Evolutionary conservation across 306 rosid genomes (phyloP), one percentile per base, ranked within the genome.

Genomic region (Prunus armeniaca): DNA sequence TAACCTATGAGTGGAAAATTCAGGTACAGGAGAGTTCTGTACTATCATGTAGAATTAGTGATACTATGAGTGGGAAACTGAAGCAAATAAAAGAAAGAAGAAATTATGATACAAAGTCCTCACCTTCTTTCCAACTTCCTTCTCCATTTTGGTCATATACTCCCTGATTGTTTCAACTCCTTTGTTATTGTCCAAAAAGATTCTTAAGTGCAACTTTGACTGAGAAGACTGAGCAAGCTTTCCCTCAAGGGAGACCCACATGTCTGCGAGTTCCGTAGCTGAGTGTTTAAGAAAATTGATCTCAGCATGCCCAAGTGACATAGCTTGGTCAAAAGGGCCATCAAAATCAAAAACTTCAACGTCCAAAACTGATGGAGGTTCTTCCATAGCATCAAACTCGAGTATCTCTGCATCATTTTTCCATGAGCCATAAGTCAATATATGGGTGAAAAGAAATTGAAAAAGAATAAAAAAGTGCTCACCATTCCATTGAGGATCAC

Each of bases 81-180:
- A 70, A 61, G 56, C 15, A 27, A 52, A 56, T 30, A 12, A 63
- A 46, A 28, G 41, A 55, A 68, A 69, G 49, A 38, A 27, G 32
- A 51, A 38, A 66, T 14, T 8, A 24, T 68, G 34, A 47, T 8
- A 22, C 68, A 20, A 43, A 51, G 74, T 70, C 25, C 71, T 73
- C 72, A 90, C 98, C 90, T 89, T 92, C 86, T 88, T 95, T 66
- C 98, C 98, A n/a, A 95, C 97, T 87, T 95, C 98, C 83, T 89
- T 95, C 82, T 86, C 98, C 89, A 86, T 90, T 91, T 86, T 95
- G 69, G 81, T 87, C 86, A 95, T 85, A 74, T 92, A 95, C 20
- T 93, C 96, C 87, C 86, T 89, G 34, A 95, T 88, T 55, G 89
- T 87, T 85, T 90, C 96, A n/a, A 75, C 88, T 69, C 96, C 98